Evolutionary conservation across 495 filamentous ascomycete species (phyloP), one percentile per base, ranked within the genome.

Genomic region (Penicillium taxi): DNA sequence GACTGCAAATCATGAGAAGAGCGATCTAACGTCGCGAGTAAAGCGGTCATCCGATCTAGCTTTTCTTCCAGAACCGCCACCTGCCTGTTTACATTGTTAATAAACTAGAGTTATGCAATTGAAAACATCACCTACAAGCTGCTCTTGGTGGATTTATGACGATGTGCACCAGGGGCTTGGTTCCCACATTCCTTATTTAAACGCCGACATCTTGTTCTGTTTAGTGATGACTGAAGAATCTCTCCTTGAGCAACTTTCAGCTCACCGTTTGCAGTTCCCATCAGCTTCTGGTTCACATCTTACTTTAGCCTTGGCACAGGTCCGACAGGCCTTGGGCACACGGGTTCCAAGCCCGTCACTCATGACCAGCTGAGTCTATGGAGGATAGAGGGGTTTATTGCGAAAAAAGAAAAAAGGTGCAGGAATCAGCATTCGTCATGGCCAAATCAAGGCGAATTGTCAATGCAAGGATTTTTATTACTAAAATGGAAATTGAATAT

Each of bases 291-390:
- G 53, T 9, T 48, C 47, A 33, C 53, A 56, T 33, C 50, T 43
- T 9, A 53, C 53, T 31, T 56, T 56, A 6, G 53, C 53, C 41
- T 51, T 56, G 25, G 53, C 53, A 25, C 53, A 56, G 4, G 50
- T 50, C 12, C 34, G 28, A 14, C 53, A 56, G 9, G 53, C 53
- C 21, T 47, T 56, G 1, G 52, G 48, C 15, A 44, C 24, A 8
- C 52, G 52, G 21, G 22, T 8, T 14, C 35, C 46, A 28, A n/a
- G n/a, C n/a, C n/a, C n/a, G n/a, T n/a, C n/a, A n/a, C n/a, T n/a
- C n/a, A n/a, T n/a, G n/a, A n/a, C n/a, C n/a, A n/a, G n/a, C n/a
- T n/a, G n/a, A n/a, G n/a, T n/a, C n/a, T n/a, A n/a, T n/a, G n/a
- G n/a, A n/a, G n/a, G n/a, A n/a, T n/a, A n/a, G n/a, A n/a, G n/a